A percentile compares a stretch with the other conserved stretches of the same genome.
Evolutionary conservation across 169 alveolate species (phyloP).

Genomic region (Cyclospora cayetanensis): DNA sequence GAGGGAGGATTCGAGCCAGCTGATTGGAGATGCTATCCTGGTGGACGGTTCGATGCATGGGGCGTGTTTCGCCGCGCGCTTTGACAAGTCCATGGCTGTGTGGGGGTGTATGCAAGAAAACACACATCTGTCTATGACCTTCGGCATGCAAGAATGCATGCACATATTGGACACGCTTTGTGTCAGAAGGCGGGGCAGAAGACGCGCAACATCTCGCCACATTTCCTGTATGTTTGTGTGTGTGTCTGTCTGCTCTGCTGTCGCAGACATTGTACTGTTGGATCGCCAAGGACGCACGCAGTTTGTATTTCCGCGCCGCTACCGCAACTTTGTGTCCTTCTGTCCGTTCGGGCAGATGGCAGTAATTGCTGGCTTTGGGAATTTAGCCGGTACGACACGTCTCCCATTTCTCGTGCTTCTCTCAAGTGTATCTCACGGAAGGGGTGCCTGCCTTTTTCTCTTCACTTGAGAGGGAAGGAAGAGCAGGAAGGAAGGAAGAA

Average conservation of each 20-base stretch:
- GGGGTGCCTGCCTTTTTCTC: no score
- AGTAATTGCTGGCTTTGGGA: conserved; percentile 79
- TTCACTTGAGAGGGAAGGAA: no score
- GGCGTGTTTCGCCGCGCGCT: no score
- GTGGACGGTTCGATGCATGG: no score
- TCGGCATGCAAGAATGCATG: not conserved
- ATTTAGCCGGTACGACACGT: conserved; percentile 73
- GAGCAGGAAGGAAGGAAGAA: no score
- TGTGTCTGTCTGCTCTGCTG: not conserved
- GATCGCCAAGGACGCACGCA: conserved; percentile 65
- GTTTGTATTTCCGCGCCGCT: conserved; percentile 61
- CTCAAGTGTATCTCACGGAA: no score
- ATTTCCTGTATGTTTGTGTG: not conserved
- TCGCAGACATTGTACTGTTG: conserved; percentile 57
- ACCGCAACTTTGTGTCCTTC: conserved; percentile 76
- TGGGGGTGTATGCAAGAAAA: not conserved
- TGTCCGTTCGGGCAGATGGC: conserved; percentile 79
- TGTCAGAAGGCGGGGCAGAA: not conserved
- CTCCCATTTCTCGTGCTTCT: not conserved
- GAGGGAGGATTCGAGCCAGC: no score
- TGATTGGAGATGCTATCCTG: no score
- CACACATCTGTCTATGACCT: not conserved
- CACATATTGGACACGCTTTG: not conserved
- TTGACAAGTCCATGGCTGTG: not conserved
- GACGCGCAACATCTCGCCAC: not conserved